Base-by-base conservation (phyloP, 768 basidiomycete species). In the Rhodotorula babjevae region DNA sequence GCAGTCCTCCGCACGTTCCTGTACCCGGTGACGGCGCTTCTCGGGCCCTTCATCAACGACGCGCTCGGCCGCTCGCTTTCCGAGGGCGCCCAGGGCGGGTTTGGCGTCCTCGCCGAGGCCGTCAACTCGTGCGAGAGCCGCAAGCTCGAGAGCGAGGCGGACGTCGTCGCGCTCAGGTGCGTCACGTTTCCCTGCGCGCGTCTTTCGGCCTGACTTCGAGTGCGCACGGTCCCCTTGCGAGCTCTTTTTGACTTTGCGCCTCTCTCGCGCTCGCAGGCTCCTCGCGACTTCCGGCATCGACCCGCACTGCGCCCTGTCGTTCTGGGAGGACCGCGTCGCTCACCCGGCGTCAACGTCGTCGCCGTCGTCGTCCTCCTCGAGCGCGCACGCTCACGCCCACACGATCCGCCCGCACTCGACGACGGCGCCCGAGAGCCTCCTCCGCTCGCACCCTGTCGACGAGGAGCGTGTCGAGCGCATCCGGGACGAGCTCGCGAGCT, bases 21-120 rank as follows among this genome's bases (percentile, higher is more conserved):
- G 12, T 78, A 75, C 66, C 77, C 76, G 25, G 21, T 77, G 70
- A 83, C 82, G 1, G 75, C 81, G 40, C 63, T 84, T 56, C 78
- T 97, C 67, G 94, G 95, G 0, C 95, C 95, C 2, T 96, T 97
- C 80, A 87, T 97, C 69, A 94, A 95, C 78, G 95, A 99, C 77
- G 93, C 92, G 6, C 85, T 98, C 36, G 91, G 89, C 0, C 87
- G 90, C 63, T 77, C 93, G 65, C 89, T 91, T 36, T 88, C 88
- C 19, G 79, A 80, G 40, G 80, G 81, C 60, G 74, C 81, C 21
- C 72, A 71, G 18, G 75, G 76, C 59, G 77, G 78, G 49, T 78
- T 78, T 59, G 74, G 74, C n/a, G 42, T 67, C 36, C 44, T 68
- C 19, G 87, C 87, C 5, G 89, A 94, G 78, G 83, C 94, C 52